Conservation (phyloP, 208 protist genomes). For the Porcisia deanei region DNA sequence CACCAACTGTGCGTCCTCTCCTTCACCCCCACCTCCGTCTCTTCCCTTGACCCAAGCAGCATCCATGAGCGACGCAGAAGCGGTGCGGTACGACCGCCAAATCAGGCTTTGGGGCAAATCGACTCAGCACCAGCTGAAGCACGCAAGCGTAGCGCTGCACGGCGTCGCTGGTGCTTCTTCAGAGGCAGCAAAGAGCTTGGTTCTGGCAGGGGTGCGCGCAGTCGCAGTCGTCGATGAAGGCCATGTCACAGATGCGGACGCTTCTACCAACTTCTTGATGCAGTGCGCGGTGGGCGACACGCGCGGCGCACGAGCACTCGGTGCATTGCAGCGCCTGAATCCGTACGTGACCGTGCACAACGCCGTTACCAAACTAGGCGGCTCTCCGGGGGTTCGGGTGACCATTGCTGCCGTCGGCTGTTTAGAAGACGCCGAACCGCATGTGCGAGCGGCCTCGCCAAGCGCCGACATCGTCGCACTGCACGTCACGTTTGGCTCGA, state of each 20-base stretch:
- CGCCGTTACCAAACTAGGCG: slow-evolving; percentile 4
- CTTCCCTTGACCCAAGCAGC: neutral
- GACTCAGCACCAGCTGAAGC: slow-evolving; percentile 84
- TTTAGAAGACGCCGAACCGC: slow-evolving; percentile 18
- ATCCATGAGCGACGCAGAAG: slow-evolving; percentile 56
- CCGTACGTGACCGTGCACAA: slow-evolving; percentile 38
- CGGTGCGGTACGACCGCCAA: slow-evolving; percentile 92
- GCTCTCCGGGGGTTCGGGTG: slow-evolving; percentile 1
- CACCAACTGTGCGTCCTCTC: neutral
- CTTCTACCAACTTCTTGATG: slow-evolving; percentile 59
- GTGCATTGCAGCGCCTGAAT: slow-evolving; percentile 44
- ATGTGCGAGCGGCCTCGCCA: slow-evolving; percentile 1
- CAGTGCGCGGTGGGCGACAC: slow-evolving; percentile 37
- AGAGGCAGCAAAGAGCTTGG: slow-evolving; percentile 92
- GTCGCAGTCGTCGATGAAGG: slow-evolving; percentile 51
- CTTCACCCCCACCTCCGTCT: neutral
- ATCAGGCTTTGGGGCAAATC: slow-evolving; percentile 92
- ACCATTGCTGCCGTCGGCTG: slow-evolving; percentile 19
- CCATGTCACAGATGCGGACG: slow-evolving; percentile 28
- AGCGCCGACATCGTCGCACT: slow-evolving; percentile 22
- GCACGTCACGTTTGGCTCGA: slow-evolving; percentile 12
- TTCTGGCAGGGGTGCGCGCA: slow-evolving; percentile 83
- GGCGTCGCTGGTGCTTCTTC: slow-evolving; percentile 58
- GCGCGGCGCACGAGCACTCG: slow-evolving; percentile 24
- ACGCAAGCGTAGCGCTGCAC: slow-evolving; percentile 53